Percentiles rank a stretch among this genome's conserved stretches.
These are phyloP conservation scores for Aspergillus haitiensis DNA, from an alignment of 495 filamentous ascomycete species.

Conservation along the genomic window DNA sequence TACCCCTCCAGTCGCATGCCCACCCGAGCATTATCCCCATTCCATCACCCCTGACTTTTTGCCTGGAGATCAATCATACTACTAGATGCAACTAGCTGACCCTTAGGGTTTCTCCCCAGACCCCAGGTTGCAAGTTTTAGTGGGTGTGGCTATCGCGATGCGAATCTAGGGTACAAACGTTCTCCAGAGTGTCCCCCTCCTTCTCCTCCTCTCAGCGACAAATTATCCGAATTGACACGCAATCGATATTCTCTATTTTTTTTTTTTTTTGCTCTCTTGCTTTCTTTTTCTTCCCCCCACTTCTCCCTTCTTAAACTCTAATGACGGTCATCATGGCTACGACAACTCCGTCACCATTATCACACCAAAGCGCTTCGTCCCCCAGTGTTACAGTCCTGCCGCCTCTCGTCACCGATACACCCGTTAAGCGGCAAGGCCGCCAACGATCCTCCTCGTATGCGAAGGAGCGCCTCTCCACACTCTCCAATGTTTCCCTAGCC, in stretches of 20 bases:
- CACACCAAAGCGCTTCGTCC: conserved; percentile 34
- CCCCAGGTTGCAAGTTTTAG: conserved; percentile 1
- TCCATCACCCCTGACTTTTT: conserved; percentile 13
- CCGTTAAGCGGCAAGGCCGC: conserved; percentile 44
- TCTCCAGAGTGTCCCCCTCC: conserved; percentile 31
- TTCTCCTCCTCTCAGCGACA: conserved; percentile 23
- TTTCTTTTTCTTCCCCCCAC: conserved; percentile 1
- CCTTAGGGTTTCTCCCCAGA: conserved; percentile 1
- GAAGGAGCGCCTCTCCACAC: conserved; percentile 72
- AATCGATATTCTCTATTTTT: conserved; percentile 6
- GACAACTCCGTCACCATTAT: conserved; percentile 58
- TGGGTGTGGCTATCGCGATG: conserved; percentile 41
- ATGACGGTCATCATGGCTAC: conserved; percentile 60
- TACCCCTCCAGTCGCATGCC: conserved; percentile 24
- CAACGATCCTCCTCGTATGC: conserved; percentile 69
- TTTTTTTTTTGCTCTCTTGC: background rate
- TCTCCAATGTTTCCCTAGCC: conserved; percentile 58
- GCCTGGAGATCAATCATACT: conserved; percentile 8
- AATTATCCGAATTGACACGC: conserved; percentile 24
- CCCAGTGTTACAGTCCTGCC: conserved; percentile 44
- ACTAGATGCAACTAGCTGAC: conserved; percentile 14
- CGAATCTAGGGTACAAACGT: conserved; percentile 38
- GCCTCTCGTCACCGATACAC: conserved; percentile 42
- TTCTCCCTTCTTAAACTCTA: background rate
- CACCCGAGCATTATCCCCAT: conserved; percentile 1